Evolutionary conservation across 2,329 filamentous ascomycete species (phyloP), one percentile per base, ranked within the genome.

Genomic region (Esteya vermicola): DNA sequence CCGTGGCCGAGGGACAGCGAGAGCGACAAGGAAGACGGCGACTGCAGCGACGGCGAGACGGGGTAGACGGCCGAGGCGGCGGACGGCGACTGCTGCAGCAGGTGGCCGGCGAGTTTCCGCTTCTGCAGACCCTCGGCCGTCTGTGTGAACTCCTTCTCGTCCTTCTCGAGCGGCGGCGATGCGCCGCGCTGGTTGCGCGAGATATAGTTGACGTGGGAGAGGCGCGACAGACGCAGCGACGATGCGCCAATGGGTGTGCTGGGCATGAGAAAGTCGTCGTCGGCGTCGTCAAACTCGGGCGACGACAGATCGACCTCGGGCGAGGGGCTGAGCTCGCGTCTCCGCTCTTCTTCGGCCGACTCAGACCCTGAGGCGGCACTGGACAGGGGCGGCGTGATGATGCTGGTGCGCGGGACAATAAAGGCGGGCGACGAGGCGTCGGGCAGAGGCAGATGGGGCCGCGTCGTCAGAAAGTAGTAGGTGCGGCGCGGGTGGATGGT

Each of bases 101-200:
- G 20, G 23, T 64, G 63, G 22, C 68, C 65, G 33, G 57, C 67
- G 19, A 77, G 62, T 52, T 78, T 79, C 45, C 72, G 65, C 55
- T 74, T 77, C 51, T 75, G 84, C 51, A 96, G 73, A 36, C 81
- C 85, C 49, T 85, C 84, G 14, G 91, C 91, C 2, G 88, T 96
- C 61, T 93, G 85, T 7, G 89, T 95, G 55, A 98, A 98, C 59
- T 96, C 91, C 54, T 82, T 84, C 66, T 96, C 89, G 51, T 96
- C 89, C 52, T 83, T 85, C 62, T 96, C 89, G 28, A 96, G 68
- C 14, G 86, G 85, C 38, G 89, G 88, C 47, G 85, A 91, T 20
- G 81, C 77, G n/a, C 80, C 81, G 44, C 83, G 77, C 45, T 77
- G 70, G 51, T 58, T 39, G 51, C 59, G 52, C 25, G 52, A 52